Conservation (phyloP, 345 rosid genomes). For the Linum usitatissimum region DNA sequence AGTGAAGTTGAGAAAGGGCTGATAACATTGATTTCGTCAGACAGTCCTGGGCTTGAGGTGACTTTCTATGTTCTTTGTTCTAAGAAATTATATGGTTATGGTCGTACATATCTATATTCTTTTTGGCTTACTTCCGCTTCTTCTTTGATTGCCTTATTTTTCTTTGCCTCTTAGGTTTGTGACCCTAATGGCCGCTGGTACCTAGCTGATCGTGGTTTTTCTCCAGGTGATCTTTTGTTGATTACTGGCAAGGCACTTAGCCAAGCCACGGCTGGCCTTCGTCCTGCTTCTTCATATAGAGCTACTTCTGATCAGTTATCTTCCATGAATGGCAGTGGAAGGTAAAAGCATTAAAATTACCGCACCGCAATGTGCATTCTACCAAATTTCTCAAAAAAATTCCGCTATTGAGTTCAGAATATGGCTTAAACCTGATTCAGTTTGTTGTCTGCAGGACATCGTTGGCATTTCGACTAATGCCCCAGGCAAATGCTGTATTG, state of each 20-base stretch:
- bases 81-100: not conserved
- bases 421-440: conserved; percentile 9
- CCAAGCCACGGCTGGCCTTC: conserved; percentile 93
- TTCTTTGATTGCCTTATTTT: not conserved
- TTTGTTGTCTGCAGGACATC: conserved; percentile 48
- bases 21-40: conserved; percentile 70
- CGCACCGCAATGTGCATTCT: not conserved
- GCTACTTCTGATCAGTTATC: conserved; percentile 42
- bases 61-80: conserved; percentile 13
- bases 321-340: conserved; percentile 49
- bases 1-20: conserved; percentile 91
- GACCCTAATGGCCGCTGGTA: conserved; percentile 97
- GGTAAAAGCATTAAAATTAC: conserved; percentile 29
- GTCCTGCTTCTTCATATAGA: conserved; percentile 71
- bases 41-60: conserved; percentile 77
- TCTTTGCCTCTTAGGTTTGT: conserved; percentile 52
- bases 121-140: conserved; percentile 10
- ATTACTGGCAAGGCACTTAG: conserved; percentile 91
- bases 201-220: conserved; percentile 68
- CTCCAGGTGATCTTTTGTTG: conserved; percentile 69
- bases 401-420: conserved; percentile 8
- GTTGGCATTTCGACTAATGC: conserved; percentile 86
- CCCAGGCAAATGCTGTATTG: conserved; percentile 84
- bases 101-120: conserved; percentile 8
- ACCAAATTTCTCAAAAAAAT: not conserved